Percentiles rank a stretch among this genome's conserved stretches.
phyloP scores from a whole-genome alignment of 257 asterid species.

The Mentha longifolia region DNA sequence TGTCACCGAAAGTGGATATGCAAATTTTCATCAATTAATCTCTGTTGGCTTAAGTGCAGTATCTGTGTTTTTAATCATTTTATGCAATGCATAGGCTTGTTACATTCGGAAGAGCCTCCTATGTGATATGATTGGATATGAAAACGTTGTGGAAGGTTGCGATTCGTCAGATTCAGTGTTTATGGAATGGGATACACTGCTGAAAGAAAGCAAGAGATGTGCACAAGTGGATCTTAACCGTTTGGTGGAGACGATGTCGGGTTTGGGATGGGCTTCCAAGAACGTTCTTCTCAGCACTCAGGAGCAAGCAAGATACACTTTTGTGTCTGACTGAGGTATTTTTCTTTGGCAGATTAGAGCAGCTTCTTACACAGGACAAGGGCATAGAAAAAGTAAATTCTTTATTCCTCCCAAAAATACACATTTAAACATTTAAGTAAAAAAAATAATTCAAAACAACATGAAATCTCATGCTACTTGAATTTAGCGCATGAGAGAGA shows the following conservation, averaged over 20 bases:
- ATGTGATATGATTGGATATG: constrained; percentile 35
- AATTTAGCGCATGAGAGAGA: neutral
- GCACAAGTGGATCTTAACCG: constrained; percentile 39
- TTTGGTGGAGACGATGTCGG: constrained; percentile 58
- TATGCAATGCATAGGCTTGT: constrained; percentile 56
- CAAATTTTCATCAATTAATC: neutral
- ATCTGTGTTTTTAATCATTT: constrained; percentile 1
- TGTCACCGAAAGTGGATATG: no score
- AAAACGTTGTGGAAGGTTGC: constrained; percentile 37
- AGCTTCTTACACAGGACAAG: constrained; percentile 19
- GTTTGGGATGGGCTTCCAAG: constrained; percentile 70
- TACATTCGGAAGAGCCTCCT: constrained; percentile 58
- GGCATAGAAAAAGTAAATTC: neutral
- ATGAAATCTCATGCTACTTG: neutral
- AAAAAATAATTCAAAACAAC: neutral
- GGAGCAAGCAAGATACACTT: constrained; percentile 77
- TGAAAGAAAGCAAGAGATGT: constrained; percentile 61
- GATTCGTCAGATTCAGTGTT: constrained; percentile 36
- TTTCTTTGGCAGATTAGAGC: neutral
- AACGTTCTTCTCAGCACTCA: constrained; percentile 68
- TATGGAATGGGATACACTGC: constrained; percentile 59
- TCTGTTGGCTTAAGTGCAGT: neutral
- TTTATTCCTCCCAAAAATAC: neutral
- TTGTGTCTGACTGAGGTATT: constrained; percentile 48
- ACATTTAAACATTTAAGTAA: neutral